phyloP scores from a whole-genome alignment of 2,329 filamentous ascomycete genomes.

The Sordariomycetes sp. region DNA sequence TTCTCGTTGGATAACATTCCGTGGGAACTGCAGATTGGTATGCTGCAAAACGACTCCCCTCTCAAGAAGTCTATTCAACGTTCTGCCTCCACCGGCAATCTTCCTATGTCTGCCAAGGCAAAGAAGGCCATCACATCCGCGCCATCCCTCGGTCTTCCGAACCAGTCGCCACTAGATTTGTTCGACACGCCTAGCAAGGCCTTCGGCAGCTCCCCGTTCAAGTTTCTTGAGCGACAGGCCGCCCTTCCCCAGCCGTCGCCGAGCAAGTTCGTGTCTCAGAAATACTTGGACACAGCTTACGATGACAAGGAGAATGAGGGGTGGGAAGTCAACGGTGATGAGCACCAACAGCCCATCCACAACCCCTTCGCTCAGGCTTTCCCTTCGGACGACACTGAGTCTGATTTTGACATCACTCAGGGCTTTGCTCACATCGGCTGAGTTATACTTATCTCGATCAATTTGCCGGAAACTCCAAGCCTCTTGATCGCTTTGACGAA shows the following conservation, averaged over 20 bases:
- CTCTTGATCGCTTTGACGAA: too few species aligned
- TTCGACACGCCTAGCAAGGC: constrained; percentile 50
- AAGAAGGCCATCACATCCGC: constrained; percentile 42
- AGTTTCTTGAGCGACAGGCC: constrained; percentile 31
- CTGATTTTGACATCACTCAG: constrained; percentile 57
- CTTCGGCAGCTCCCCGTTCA: constrained; percentile 48
- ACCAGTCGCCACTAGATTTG: constrained; percentile 23
- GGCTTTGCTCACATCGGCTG: constrained; percentile 69
- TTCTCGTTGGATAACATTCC: too few species aligned
- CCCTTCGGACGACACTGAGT: not conserved
- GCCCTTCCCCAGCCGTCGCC: too few species aligned
- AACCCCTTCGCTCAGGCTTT: not conserved
- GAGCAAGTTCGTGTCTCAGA: too few species aligned
- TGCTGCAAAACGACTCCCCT: constrained; percentile 18
- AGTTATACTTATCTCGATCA: not conserved
- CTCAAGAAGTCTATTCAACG: constrained; percentile 30
- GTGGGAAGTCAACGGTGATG: too few species aligned
- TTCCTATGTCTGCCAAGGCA: constrained; percentile 15
- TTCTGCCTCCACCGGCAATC: not conserved
- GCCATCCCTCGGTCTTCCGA: constrained; percentile 39
- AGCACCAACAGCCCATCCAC: too few species aligned
- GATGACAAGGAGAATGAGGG: too few species aligned
- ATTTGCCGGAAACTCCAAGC: too few species aligned
- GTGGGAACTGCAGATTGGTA: too few species aligned
- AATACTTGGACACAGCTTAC: too few species aligned